These are phyloP conservation scores for Helminthosporium solani DNA, from an alignment of 2,329 filamentous ascomycete genomes.

Conservation along the genomic window DNA sequence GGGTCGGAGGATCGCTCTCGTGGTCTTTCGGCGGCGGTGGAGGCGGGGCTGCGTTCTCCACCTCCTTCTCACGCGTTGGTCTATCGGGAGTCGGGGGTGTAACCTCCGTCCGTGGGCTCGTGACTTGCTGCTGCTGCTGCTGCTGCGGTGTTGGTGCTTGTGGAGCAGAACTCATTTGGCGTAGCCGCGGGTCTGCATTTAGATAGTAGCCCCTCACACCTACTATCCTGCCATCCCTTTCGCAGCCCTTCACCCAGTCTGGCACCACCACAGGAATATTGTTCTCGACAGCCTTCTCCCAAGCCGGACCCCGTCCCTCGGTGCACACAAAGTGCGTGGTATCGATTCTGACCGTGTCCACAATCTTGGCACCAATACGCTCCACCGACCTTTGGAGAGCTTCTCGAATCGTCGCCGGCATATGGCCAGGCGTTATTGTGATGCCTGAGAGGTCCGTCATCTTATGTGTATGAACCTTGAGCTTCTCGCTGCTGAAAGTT, in stretches of 20 bases:
- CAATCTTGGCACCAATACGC: slow-evolving; percentile 87
- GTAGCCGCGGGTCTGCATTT: slow-evolving; percentile 71
- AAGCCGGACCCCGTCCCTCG: slow-evolving; percentile 82
- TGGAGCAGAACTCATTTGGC: slow-evolving; percentile 51
- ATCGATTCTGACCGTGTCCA: slow-evolving; percentile 88
- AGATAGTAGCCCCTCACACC: slow-evolving; percentile 96
- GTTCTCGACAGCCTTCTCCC: slow-evolving; percentile 97
- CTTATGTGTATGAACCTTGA: slow-evolving; percentile 90
- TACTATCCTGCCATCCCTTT: slow-evolving; percentile 86
- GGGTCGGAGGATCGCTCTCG: slow-evolving; percentile 18
- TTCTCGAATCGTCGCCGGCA: slow-evolving; percentile 72
- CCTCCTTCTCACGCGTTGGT: slow-evolving; percentile 24
- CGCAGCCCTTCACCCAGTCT: slow-evolving; percentile 97
- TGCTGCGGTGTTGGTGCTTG: slow-evolving; percentile 19
- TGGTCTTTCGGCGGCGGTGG: slow-evolving; percentile 40
- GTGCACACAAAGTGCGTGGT: slow-evolving; percentile 98
- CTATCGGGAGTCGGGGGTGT: slow-evolving; percentile 54
- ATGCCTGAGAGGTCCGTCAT: slow-evolving; percentile 97
- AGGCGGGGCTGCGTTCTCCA: slow-evolving; percentile 29
- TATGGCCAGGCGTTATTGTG: slow-evolving; percentile 86
- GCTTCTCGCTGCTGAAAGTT: slow-evolving; percentile 78
- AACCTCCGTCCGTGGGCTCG: slow-evolving; percentile 51
- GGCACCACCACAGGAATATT: slow-evolving; percentile 96
- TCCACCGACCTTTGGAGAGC: slow-evolving; percentile 74
- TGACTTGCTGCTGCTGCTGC: slow-evolving; percentile 27